phyloP scores from a whole-genome alignment of 768 basidiomycete species.

The Suillus tomentosus region DNA sequence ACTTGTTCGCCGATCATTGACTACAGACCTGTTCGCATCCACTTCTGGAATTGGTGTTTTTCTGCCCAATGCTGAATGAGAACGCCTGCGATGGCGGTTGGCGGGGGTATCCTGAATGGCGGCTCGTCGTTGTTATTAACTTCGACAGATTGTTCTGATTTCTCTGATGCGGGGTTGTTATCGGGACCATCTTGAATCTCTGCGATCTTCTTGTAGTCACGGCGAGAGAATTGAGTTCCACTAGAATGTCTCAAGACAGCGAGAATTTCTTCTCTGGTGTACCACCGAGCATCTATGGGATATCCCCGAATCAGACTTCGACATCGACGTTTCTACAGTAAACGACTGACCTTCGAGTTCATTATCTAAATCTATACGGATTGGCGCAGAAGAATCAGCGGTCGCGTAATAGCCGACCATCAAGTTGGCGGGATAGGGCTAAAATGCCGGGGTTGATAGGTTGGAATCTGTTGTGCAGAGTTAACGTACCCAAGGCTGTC shows the following conservation, averaged over 20 bases:
- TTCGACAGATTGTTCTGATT: slow-evolving; percentile 19
- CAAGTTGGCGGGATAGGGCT: slow-evolving; percentile 86
- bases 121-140: slow-evolving; percentile 40
- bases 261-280: slow-evolving; percentile 70
- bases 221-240: slow-evolving; percentile 49
- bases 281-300: slow-evolving; percentile 83
- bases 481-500: slow-evolving; percentile 76
- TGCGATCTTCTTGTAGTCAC: slow-evolving; percentile 53
- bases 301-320: slow-evolving; percentile 2
- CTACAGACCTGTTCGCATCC: neutral
- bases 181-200: slow-evolving; percentile 41
- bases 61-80: slow-evolving; percentile 82
- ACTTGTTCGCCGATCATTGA: slow-evolving; percentile 15
- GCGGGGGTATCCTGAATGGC: slow-evolving; percentile 74
- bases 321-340: neutral
- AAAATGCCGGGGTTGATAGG: slow-evolving; percentile 30
- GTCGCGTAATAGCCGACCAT: slow-evolving; percentile 91
- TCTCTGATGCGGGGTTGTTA: slow-evolving; percentile 17
- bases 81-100: slow-evolving; percentile 81
- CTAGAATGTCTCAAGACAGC: slow-evolving; percentile 57
- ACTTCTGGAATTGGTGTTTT: slow-evolving; percentile 25
- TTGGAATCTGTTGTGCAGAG: neutral
- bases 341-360: slow-evolving; percentile 79
- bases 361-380: slow-evolving; percentile 88
- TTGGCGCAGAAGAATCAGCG: slow-evolving; percentile 70